These are phyloP conservation scores for Fusarium concolor DNA, from an alignment of 2,329 filamentous ascomycete species.

Conservation along the genomic window DNA sequence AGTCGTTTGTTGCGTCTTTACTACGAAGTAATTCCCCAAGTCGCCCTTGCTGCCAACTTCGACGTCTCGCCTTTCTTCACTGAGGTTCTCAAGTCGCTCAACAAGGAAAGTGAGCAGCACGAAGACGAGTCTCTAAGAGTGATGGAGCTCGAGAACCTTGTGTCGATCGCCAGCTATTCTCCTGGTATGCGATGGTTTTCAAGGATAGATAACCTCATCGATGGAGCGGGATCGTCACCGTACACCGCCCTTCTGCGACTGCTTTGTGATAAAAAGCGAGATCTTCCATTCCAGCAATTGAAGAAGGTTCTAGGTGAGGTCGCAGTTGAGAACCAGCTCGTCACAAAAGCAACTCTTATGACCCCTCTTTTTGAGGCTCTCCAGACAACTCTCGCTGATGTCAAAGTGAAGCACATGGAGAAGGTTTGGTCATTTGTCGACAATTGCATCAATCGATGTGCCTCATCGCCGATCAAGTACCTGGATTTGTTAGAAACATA, in stretches of 20 bases:
- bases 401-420: conserved; percentile 48
- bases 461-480: conserved; percentile 83
- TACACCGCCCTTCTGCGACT: conserved; percentile 76
- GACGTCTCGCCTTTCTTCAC: conserved; percentile 85
- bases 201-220: conserved; percentile 71
- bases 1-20: conserved; percentile 85
- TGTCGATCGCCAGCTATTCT: conserved; percentile 83
- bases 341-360: conserved; percentile 64
- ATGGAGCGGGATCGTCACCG: conserved; percentile 64
- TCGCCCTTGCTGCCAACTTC: conserved; percentile 85
- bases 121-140: conserved; percentile 67
- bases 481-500: conserved; percentile 74
- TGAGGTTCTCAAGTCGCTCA: conserved; percentile 72
- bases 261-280: conserved; percentile 48
- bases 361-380: conserved; percentile 58
- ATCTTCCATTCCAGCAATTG: conserved; percentile 57
- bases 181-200: conserved; percentile 92
- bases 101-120: conserved; percentile 63
- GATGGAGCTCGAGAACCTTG: conserved; percentile 83
- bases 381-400: conserved; percentile 37
- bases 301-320: conserved; percentile 69
- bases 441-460: conserved; percentile 82
- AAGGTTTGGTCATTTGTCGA: conserved; percentile 79
- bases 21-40: conserved; percentile 82
- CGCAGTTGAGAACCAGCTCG: conserved; percentile 73